Evolutionary conservation across 805 yeast genomes (phyloP).

Genomic region (Wickerhamomyces bisporus): DNA sequence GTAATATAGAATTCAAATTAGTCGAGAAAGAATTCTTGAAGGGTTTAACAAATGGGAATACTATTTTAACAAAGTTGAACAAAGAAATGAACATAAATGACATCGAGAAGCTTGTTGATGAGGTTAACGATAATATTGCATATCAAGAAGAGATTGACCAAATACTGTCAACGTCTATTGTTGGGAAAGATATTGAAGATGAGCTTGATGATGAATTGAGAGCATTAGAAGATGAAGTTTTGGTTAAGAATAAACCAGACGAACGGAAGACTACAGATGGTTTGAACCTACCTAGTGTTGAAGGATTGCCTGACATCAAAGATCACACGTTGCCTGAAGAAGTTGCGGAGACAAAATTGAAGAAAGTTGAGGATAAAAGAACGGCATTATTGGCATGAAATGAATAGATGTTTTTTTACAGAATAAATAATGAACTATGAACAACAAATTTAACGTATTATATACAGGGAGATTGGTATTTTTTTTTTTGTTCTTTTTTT

Average conservation of each 20-base stretch:
- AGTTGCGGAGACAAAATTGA: constrained; percentile 14
- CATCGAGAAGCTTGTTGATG: constrained; percentile 81
- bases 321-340: constrained; percentile 6
- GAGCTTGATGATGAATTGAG: constrained; percentile 65
- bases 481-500: too few relatives aligned
- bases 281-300: constrained; percentile 20
- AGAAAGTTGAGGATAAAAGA: constrained; percentile 14
- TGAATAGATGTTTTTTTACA: too few relatives aligned
- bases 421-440: too few relatives aligned
- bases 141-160: constrained; percentile 73
- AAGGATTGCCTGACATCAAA: constrained; percentile 15
- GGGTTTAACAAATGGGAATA: constrained; percentile 79
- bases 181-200: constrained; percentile 37
- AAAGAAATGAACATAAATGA: constrained; percentile 70
- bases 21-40: constrained; percentile 80
- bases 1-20: constrained; percentile 81
- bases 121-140: constrained; percentile 71
- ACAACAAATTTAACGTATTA: too few relatives aligned
- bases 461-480: too few relatives aligned
- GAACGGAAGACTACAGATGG: not conserved
- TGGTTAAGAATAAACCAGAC: not conserved
- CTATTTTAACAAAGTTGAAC: constrained; percentile 69
- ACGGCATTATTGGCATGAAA: constrained; percentile 16
- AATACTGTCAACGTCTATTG: constrained; percentile 34
- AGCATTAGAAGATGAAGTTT: constrained; percentile 43